These are phyloP conservation scores for Ascodesmis nigricans DNA, from an alignment of 495 filamentous ascomycete genomes.

Conservation along the genomic window DNA sequence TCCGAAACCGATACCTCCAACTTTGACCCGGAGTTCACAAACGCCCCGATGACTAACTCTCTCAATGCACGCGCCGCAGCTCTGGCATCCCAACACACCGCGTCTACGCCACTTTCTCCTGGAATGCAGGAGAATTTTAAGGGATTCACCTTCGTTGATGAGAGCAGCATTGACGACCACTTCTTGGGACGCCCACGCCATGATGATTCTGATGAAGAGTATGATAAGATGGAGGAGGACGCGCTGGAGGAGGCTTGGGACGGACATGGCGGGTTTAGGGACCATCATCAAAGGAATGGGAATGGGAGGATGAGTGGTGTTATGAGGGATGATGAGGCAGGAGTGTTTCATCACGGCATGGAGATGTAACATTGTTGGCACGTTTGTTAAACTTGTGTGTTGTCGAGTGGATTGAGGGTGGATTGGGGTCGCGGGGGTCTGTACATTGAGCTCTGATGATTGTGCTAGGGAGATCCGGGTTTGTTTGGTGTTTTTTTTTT, in stretches of 20 bases:
- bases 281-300: slow-evolving; percentile 7
- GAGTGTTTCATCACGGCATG: slow-evolving; percentile 21
- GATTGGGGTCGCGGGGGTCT: no score
- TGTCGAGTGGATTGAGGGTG: no score
- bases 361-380: slow-evolving; percentile 15
- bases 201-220: no score
- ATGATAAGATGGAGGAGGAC: slow-evolving; percentile 55
- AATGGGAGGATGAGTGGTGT: slow-evolving; percentile 19
- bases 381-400: no score
- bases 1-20: slow-evolving; percentile 90
- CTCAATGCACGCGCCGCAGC: slow-evolving; percentile 74
- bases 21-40: slow-evolving; percentile 97
- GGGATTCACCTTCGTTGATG: slow-evolving; percentile 95
- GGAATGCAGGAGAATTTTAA: slow-evolving; percentile 96
- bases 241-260: slow-evolving; percentile 33
- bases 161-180: slow-evolving; percentile 84
- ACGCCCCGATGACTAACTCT: slow-evolving; percentile 59
- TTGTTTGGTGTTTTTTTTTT: slow-evolving; percentile 1
- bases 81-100: slow-evolving; percentile 50
- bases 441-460: neutral
- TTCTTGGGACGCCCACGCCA: slow-evolving; percentile 42
- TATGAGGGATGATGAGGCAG: slow-evolving; percentile 16
- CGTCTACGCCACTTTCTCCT: slow-evolving; percentile 74
- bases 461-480: slow-evolving; percentile 1
- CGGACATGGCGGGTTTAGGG: neutral